Conservation (phyloP, 495 filamentous ascomycete species). For the Hyaloscypha variabilis region DNA sequence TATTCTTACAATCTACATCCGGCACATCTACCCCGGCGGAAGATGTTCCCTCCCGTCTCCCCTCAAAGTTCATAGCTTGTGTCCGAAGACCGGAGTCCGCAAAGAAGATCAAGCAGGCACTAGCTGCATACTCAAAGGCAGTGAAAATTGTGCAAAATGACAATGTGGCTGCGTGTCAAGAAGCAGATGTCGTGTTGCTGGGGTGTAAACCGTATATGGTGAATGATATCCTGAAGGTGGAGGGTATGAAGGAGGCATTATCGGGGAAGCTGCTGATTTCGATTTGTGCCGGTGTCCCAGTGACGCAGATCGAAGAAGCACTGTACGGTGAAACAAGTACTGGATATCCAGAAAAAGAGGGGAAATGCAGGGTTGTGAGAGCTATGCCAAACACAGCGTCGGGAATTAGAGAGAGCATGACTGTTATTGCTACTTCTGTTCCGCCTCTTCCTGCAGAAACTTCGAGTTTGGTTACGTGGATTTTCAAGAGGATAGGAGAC, state of each 20-base stretch:
- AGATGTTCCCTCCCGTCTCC: slow-evolving; percentile 58
- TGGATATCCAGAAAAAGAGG: slow-evolving; percentile 36
- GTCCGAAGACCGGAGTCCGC: slow-evolving; percentile 65
- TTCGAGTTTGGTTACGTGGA: slow-evolving; percentile 68
- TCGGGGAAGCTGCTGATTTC: slow-evolving; percentile 79
- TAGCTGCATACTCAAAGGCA: slow-evolving; percentile 50
- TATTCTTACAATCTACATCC: slow-evolving; percentile 40
- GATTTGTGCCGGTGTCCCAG: slow-evolving; percentile 81
- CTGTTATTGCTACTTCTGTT: slow-evolving; percentile 65
- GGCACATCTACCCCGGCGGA: slow-evolving; percentile 54
- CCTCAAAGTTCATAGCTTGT: slow-evolving; percentile 75
- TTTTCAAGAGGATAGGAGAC: slow-evolving; percentile 61
- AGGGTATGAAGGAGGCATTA: slow-evolving; percentile 70
- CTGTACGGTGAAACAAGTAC: slow-evolving; percentile 49
- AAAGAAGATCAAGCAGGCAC: slow-evolving; percentile 60
- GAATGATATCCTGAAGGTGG: slow-evolving; percentile 60
- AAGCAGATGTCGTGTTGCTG: slow-evolving; percentile 54
- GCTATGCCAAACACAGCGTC: slow-evolving; percentile 80
- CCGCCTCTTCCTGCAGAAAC: slow-evolving; percentile 57
- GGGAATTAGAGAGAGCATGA: slow-evolving; percentile 78
- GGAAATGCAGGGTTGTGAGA: slow-evolving; percentile 62
- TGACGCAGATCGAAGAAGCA: slow-evolving; percentile 60
- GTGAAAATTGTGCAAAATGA: slow-evolving; percentile 42
- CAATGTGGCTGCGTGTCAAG: slow-evolving; percentile 24
- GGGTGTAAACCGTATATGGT: slow-evolving; percentile 81